Percentiles rank a stretch among this genome's conserved stretches.
Conservation (phyloP, 371 early-diverging fungal genomes). For the Sporodiniella umbellata region DNA sequence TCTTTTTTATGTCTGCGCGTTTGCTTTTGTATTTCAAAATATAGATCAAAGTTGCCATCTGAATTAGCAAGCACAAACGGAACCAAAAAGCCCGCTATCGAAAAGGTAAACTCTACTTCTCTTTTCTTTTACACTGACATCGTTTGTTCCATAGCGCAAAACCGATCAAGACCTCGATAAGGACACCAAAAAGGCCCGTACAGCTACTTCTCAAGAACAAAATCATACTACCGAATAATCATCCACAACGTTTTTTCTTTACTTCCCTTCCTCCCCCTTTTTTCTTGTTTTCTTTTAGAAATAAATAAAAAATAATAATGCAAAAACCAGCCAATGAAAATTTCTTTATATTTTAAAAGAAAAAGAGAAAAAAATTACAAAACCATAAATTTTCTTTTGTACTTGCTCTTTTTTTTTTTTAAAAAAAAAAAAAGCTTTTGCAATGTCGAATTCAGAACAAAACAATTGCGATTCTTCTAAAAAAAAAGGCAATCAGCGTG, state of each 20-base stretch:
- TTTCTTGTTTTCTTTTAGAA: not conserved
- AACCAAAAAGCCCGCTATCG: not conserved
- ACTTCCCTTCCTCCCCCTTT: too few relatives aligned
- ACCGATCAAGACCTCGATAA: not conserved
- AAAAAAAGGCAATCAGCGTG: not conserved
- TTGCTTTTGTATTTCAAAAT: not conserved
- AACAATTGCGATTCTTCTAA: not conserved
- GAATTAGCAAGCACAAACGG: not conserved
- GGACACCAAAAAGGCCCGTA: too few relatives aligned
- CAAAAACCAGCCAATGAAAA: not conserved
- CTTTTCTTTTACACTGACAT: not conserved
- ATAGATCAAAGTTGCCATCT: not conserved
- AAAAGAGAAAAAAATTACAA: not conserved
- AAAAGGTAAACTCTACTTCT: not conserved
- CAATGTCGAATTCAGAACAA: not conserved
- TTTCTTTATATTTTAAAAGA: not conserved
- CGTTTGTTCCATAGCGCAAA: not conserved
- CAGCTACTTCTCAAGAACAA: not conserved
- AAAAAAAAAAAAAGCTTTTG: too few relatives aligned
- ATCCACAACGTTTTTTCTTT: too few relatives aligned
- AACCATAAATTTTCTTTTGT: not conserved
- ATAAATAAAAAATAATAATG: slow-evolving; percentile 2
- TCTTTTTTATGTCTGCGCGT: not conserved
- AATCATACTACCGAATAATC: not conserved
- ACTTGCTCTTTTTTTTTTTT: not conserved